phyloP scores from a whole-genome alignment of 1,284 basidiomycete genomes.

The Pulchroboletus neoregius region DNA sequence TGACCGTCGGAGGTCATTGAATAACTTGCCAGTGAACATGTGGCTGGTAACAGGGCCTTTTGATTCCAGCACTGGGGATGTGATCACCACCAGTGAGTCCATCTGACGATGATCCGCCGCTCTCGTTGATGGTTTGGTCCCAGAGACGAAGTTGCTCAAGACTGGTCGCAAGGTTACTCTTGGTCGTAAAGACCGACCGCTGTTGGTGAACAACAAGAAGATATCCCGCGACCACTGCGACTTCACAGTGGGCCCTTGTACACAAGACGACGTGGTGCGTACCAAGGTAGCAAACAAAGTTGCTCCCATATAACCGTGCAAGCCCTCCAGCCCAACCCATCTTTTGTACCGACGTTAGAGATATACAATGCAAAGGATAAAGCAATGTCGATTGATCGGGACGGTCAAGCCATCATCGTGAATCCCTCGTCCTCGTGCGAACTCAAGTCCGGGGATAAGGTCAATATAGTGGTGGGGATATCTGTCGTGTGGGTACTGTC shows the following conservation, averaged over 20 bases:
- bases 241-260: slow-evolving; percentile 49
- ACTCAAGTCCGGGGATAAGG: slow-evolving; percentile 48
- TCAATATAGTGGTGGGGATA: slow-evolving; percentile 45
- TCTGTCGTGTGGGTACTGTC: slow-evolving; percentile 40
- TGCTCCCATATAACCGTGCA: not conserved
- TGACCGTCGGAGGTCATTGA: not conserved
- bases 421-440: slow-evolving; percentile 32
- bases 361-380: slow-evolving; percentile 47
- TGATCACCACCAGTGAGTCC: slow-evolving; percentile 21
- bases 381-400: slow-evolving; percentile 37
- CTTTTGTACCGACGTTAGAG: slow-evolving; percentile 39
- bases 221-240: slow-evolving; percentile 57
- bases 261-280: slow-evolving; percentile 52
- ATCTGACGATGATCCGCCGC: not conserved
- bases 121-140: not conserved
- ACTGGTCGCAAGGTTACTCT: slow-evolving; percentile 48
- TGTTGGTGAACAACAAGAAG: slow-evolving; percentile 55
- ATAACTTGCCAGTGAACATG: slow-evolving; percentile 10
- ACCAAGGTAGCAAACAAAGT: not conserved
- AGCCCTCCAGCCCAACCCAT: slow-evolving; percentile 37
- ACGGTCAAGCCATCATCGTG: slow-evolving; percentile 27
- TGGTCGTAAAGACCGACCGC: slow-evolving; percentile 50
- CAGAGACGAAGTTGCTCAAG: slow-evolving; percentile 63
- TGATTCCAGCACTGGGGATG: slow-evolving; percentile 22
- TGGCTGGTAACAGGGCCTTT: slow-evolving; percentile 32